phyloP scores from a whole-genome alignment of 768 basidiomycete genomes.

The Mycena floridula region DNA sequence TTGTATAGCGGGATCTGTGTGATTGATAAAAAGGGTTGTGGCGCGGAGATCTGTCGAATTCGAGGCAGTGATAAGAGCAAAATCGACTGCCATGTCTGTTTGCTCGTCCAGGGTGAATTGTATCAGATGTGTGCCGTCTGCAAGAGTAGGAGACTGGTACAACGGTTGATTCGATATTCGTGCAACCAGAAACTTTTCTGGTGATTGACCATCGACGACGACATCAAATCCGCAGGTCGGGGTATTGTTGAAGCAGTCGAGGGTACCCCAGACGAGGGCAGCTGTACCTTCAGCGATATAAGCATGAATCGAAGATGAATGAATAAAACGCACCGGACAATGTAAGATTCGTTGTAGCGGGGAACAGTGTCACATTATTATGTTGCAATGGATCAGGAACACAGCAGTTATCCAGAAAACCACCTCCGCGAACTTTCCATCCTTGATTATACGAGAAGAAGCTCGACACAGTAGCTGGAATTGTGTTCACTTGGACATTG shows the following conservation, averaged over 20 bases:
- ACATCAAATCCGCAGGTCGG: not conserved
- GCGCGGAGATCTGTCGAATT: not conserved
- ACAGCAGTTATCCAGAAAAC: not conserved
- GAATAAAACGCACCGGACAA: not conserved
- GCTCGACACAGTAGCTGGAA: not conserved
- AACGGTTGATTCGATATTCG: not conserved
- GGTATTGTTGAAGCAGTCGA: not conserved
- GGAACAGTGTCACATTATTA: not conserved
- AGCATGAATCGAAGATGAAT: not conserved
- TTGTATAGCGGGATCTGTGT: not conserved
- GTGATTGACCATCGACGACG: not conserved
- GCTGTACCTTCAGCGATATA: not conserved
- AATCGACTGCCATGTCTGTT: not conserved
- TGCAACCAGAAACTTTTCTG: not conserved
- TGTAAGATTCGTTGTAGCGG: not conserved
- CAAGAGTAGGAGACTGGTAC: not conserved
- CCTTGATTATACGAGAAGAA: not conserved
- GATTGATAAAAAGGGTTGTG: not conserved
- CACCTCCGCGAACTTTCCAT: not conserved
- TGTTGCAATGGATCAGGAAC: not conserved
- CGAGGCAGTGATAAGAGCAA: not conserved
- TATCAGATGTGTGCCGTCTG: not conserved
- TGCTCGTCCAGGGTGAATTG: not conserved
- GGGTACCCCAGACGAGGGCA: not conserved
- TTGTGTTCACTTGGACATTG: not conserved